phyloP scores from a whole-genome alignment of 768 basidiomycete genomes.

The Pisolithus sp. region DNA sequence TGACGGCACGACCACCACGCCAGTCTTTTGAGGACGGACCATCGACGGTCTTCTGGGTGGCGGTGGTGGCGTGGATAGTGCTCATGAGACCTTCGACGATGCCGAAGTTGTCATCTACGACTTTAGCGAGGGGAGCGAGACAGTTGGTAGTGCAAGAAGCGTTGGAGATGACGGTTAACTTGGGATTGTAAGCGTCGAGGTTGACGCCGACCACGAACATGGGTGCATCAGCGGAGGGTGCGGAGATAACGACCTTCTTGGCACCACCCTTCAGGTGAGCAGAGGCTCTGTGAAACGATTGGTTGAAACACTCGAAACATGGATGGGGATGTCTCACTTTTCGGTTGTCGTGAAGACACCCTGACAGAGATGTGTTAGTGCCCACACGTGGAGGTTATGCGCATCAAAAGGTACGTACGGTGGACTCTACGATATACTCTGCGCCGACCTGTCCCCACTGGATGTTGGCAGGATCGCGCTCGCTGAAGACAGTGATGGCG shows the following conservation, averaged over 20 bases:
- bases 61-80: slow-evolving; percentile 95
- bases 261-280: slow-evolving; percentile 97
- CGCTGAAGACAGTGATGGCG: slow-evolving; percentile 68
- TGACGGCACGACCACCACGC: slow-evolving; percentile 94
- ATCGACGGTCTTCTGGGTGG: slow-evolving; percentile 93
- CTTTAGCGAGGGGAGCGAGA: slow-evolving; percentile 97
- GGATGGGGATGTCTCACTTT: slow-evolving; percentile 43
- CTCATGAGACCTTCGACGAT: slow-evolving; percentile 98
- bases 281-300: slow-evolving; percentile 50
- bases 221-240: slow-evolving; percentile 93
- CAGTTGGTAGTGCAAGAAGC: slow-evolving; percentile 99
- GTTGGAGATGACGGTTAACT: slow-evolving; percentile 93
- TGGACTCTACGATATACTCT: slow-evolving; percentile 94
- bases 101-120: slow-evolving; percentile 94
- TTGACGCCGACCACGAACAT: slow-evolving; percentile 97
- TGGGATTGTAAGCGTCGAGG: slow-evolving; percentile 84
- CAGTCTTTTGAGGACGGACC: slow-evolving; percentile 95
- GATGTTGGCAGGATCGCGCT: slow-evolving; percentile 85
- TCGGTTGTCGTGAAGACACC: slow-evolving; percentile 98
- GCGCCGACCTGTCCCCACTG: slow-evolving; percentile 77
- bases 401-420: slow-evolving; percentile 42
- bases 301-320: background rate
- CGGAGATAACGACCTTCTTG: slow-evolving; percentile 99
- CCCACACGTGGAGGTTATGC: slow-evolving; percentile 5
- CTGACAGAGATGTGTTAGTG: slow-evolving; percentile 25